Percentiles rank a stretch among this genome's conserved stretches.
Evolutionary conservation across 352 stramenopile genomes (phyloP).

Genomic region (Globisporangium paroecandrum): DNA sequence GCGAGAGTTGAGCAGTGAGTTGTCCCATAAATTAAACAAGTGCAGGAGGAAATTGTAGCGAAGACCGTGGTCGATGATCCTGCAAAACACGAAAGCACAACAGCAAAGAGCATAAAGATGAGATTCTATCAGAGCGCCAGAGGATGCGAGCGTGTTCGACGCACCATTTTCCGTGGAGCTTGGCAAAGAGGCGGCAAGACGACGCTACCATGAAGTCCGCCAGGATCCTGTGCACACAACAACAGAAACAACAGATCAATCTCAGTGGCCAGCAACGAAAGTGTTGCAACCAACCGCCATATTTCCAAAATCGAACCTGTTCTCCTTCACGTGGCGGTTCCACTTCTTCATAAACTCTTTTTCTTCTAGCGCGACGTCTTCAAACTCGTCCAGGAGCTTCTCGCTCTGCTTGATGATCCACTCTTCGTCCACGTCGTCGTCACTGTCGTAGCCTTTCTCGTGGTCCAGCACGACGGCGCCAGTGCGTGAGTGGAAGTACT

Average conservation of each 20-base stretch:
- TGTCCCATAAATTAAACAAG: slow-evolving; percentile 90
- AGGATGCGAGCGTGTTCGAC: too few species aligned
- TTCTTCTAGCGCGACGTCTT: slow-evolving; percentile 83
- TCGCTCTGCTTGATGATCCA: slow-evolving; percentile 88
- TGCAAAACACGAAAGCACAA: slow-evolving; percentile 13
- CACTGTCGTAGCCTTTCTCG: slow-evolving; percentile 84
- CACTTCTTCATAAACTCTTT: slow-evolving; percentile 91
- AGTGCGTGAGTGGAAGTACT: slow-evolving; percentile 88
- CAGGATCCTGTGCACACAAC: slow-evolving; percentile 47
- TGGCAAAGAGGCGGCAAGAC: slow-evolving; percentile 83
- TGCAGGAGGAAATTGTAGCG: slow-evolving; percentile 87
- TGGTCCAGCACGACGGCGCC: slow-evolving; percentile 76
- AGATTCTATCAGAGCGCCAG: neutral
- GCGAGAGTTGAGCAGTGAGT: slow-evolving; percentile 80
- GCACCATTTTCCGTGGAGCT: slow-evolving; percentile 77
- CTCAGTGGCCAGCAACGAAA: neutral
- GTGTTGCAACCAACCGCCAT: neutral
- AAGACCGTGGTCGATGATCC: slow-evolving; percentile 69
- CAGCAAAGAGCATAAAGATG: neutral
- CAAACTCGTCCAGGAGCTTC: slow-evolving; percentile 83
- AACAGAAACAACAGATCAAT: neutral
- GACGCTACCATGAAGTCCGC: slow-evolving; percentile 85
- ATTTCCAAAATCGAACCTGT: slow-evolving; percentile 34
- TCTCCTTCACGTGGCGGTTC: slow-evolving; percentile 83
- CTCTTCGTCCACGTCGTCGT: slow-evolving; percentile 86